Base-by-base conservation (phyloP, 2,329 filamentous ascomycete species). In the Metarhizium humberi region DNA sequence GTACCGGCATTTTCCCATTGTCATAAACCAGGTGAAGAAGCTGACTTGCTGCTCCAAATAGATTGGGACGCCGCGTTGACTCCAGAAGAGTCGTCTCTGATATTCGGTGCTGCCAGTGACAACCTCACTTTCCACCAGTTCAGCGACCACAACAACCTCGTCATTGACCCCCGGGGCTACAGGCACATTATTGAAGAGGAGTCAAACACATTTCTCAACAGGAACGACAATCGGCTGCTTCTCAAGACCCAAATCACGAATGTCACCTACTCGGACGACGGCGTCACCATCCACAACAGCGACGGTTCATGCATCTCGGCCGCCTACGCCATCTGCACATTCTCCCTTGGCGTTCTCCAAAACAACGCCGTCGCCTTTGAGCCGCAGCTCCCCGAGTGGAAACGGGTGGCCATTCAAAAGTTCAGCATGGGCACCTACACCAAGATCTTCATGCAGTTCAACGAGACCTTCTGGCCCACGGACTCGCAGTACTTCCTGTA, bases 371-470 rank as follows among this genome's bases (percentile, higher is more conserved):
- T 88, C 1, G 66, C 68, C 0, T 89, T 88, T 63, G 63, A 72
- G 11, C 85, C 86, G 0, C 60, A 69, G 5, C 71, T 88, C 0
- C 86, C 85, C 0, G 66, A 67, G 3, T 88, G 84, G 85, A 88
- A 89, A 67, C 72, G 77, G 14, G 75, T 75, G 3, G 80, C 82
- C 0, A 85, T 88, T 52, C 76, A 80, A 3, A 81, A 78, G 42
- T 87, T 87, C 65, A 73, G 75, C 58, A 87, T 88, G 80, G 85
- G 81, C 6, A 87, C 84, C 0, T 89, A 88, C 69, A 88, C 84
- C 52, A 89, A 89, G 65, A 80, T 88, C 58, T 88, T 88, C 69
- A 71, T 86, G 57, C 85, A 87, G 58, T 88, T 88, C 68, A 74
- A 83, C 57, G 73, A 83, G 54, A 79, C 81, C 0, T 89, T 88